Evolutionary conservation across 2,329 filamentous ascomycete genomes (phyloP).

Genomic region (Neofusicoccum umdonicola): DNA sequence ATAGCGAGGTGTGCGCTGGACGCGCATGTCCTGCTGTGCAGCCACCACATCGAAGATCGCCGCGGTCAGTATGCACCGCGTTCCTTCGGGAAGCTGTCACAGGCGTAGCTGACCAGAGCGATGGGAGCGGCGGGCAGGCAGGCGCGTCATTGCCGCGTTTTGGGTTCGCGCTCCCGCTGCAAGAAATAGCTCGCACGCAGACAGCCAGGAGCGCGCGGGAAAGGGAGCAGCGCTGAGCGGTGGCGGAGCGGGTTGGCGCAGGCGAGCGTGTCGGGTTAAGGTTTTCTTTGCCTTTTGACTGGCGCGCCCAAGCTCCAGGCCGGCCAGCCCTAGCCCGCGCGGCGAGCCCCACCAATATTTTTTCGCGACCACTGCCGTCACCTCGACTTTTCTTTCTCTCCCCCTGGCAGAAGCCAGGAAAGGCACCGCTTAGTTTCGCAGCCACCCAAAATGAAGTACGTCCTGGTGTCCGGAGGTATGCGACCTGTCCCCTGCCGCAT

Average conservation of each 20-base stretch:
- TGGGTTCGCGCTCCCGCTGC: not conserved
- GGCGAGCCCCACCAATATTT: slow-evolving; percentile 24
- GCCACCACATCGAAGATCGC: slow-evolving; percentile 10
- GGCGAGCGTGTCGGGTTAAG: not conserved
- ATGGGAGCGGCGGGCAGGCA: not conserved
- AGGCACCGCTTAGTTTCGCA: slow-evolving; percentile 35
- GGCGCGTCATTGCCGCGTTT: not conserved
- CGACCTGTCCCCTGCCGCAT: slow-evolving; percentile 20
- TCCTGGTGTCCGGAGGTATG: slow-evolving; percentile 75
- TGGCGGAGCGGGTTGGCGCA: not conserved
- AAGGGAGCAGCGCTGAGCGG: not conserved
- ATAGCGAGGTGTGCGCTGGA: not conserved
- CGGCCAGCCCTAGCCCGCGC: slow-evolving; percentile 7
- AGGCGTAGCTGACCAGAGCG: not conserved
- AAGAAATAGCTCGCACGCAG: not conserved
- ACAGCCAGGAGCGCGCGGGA: not conserved
- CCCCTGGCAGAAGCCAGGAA: slow-evolving; percentile 41
- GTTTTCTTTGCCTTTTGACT: not conserved
- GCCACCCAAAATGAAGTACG: slow-evolving; percentile 68
- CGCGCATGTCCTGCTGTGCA: slow-evolving; percentile 4
- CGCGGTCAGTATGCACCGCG: not conserved
- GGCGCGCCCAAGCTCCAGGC: not conserved
- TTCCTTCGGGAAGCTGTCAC: slow-evolving; percentile 5
- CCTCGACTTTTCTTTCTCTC: slow-evolving; percentile 37
- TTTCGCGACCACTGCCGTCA: slow-evolving; percentile 27